These are phyloP conservation scores for Marasmius fiardii DNA, from an alignment of 1,284 basidiomycete genomes.

Conservation along the genomic window DNA sequence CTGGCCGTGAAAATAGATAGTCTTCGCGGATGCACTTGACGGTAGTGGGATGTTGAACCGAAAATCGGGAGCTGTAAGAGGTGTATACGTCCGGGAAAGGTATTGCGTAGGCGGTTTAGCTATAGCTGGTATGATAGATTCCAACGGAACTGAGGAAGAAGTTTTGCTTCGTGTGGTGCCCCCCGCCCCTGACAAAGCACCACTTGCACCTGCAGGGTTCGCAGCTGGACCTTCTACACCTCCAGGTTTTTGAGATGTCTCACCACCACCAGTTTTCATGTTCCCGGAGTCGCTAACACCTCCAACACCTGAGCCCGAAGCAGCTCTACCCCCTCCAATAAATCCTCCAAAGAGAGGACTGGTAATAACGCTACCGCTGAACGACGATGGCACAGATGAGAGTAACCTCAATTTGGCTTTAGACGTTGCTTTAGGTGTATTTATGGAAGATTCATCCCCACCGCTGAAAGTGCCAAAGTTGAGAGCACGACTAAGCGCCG, in stretches of 20 bases:
- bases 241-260: neutral
- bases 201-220: constrained; percentile 17
- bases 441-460: neutral
- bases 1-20: constrained; percentile 45
- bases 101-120: constrained; percentile 86
- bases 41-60: constrained; percentile 51
- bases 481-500: constrained; percentile 42
- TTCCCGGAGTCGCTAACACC: neutral
- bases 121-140: constrained; percentile 84
- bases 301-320: neutral
- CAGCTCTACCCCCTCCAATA: neutral
- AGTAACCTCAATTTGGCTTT: constrained; percentile 20
- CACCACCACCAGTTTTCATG: neutral
- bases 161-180: constrained; percentile 37
- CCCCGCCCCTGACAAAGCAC: neutral
- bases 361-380: constrained; percentile 35
- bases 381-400: neutral
- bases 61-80: constrained; percentile 67
- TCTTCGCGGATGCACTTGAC: constrained; percentile 36
- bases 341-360: constrained; percentile 18
- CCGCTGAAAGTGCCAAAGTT: constrained; percentile 3
- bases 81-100: constrained; percentile 67
- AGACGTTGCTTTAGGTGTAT: neutral
- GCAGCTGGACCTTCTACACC: neutral
- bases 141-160: constrained; percentile 74